Conservation (phyloP, 139 green algal species). For the Edaphochlamys debaryana region DNA sequence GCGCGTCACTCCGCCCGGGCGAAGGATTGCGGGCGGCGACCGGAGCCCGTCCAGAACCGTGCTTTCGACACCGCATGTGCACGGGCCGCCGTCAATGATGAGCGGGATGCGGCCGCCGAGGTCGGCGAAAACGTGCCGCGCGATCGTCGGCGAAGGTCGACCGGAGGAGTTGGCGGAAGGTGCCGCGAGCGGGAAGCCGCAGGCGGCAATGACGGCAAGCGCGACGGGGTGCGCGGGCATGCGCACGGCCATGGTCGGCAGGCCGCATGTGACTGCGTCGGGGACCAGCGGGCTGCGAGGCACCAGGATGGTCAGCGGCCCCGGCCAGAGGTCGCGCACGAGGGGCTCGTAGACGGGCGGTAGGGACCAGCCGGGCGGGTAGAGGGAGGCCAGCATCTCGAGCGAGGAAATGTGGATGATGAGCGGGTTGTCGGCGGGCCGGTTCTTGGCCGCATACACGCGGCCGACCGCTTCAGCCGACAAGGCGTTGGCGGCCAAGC, state of each 20-base stretch:
- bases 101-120: conserved; percentile 49
- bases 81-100: conserved; percentile 63
- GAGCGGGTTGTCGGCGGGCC: conserved; percentile 72
- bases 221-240: conserved; percentile 69
- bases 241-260: conserved; percentile 66
- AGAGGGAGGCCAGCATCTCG: conserved; percentile 62
- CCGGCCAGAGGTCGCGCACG: conserved; percentile 61
- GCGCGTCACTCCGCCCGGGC: conserved; percentile 61
- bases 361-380: conserved; percentile 51
- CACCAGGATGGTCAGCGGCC: conserved; percentile 68
- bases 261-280: conserved; percentile 57
- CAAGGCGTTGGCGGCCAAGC: conserved; percentile 62
- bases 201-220: conserved; percentile 58
- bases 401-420: conserved; percentile 70
- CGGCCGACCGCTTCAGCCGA: conserved; percentile 40
- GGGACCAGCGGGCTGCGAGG: conserved; percentile 53
- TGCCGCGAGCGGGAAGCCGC: conserved; percentile 63
- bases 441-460: conserved; percentile 65
- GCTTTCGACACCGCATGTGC: conserved; percentile 63
- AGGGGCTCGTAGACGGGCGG: conserved; percentile 41
- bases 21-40: conserved; percentile 59
- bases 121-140: conserved; percentile 62
- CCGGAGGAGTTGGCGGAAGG: conserved; percentile 70
- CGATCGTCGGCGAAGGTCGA: conserved; percentile 61
- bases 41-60: conserved; percentile 61